These are phyloP conservation scores for Saccharum hybrid DNA, from an alignment of 202 grass and related monocot genomes.

Conservation along the genomic window DNA sequence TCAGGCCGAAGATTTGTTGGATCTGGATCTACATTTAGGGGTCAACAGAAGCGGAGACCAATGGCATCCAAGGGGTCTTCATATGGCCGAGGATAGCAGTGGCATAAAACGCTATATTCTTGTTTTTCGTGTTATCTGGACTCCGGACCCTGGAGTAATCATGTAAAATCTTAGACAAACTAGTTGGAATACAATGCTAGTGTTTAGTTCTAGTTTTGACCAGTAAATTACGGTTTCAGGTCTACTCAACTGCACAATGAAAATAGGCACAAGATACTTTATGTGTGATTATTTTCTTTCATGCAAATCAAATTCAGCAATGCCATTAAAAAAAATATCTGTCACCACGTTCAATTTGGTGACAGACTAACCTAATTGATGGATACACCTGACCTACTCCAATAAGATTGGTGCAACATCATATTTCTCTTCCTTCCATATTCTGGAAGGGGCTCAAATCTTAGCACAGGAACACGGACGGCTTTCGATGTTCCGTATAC, in stretches of 20 bases:
- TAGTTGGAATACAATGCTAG: conserved; percentile 33
- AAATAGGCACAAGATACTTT: conserved; percentile 3
- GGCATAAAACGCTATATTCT: neutral
- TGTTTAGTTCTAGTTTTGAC: conserved; percentile 15
- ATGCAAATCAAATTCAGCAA: neutral
- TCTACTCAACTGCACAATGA: conserved; percentile 23
- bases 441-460: neutral
- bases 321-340: neutral
- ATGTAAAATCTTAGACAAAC: conserved; percentile 39
- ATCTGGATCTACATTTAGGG: conserved; percentile 51
- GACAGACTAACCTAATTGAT: neutral
- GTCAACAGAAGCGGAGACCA: conserved; percentile 47
- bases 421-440: neutral
- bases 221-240: conserved; percentile 6
- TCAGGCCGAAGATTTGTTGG: conserved; percentile 41
- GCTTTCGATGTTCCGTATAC: neutral
- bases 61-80: conserved; percentile 42
- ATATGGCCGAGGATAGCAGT: conserved; percentile 44
- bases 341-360: neutral
- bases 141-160: neutral
- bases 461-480: conserved; percentile 4
- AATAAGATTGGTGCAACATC: neutral
- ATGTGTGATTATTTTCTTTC: neutral
- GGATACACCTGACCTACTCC: neutral
- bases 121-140: neutral